Evolutionary conservation across 1,139 yeast species (phyloP).

Genomic region (Saccharomyces uvarum): DNA sequence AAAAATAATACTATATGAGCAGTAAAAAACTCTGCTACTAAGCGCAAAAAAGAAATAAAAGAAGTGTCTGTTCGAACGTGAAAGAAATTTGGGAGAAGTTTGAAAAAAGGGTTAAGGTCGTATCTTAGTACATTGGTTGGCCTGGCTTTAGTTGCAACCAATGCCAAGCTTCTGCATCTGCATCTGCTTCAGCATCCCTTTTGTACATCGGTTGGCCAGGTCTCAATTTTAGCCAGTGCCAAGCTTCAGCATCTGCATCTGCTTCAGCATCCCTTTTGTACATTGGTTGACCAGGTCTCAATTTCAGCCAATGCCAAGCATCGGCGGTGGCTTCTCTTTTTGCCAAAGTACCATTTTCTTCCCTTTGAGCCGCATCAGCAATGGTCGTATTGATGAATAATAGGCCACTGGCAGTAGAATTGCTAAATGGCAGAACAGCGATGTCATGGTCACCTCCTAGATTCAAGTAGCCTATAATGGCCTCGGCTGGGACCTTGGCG

Average conservation of each 20-base stretch:
- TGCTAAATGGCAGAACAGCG: background rate
- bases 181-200: constrained; percentile 15
- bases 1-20: background rate
- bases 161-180: constrained; percentile 19
- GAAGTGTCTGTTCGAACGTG: background rate
- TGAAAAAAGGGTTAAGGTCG: background rate
- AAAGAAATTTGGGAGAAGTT: background rate
- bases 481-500: constrained; percentile 9
- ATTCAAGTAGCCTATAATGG: background rate
- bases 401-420: constrained; percentile 5
- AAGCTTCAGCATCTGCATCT: constrained; percentile 23
- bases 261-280: constrained; percentile 20
- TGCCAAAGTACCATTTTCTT: constrained; percentile 8
- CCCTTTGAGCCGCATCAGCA: constrained; percentile 22
- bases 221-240: constrained; percentile 26
- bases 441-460: background rate
- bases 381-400: constrained; percentile 9
- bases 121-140: constrained; percentile 15
- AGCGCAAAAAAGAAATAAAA: background rate
- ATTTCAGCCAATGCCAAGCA: constrained; percentile 28
- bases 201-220: constrained; percentile 27
- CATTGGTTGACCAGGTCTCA: constrained; percentile 25
- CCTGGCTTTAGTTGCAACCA: constrained; percentile 20
- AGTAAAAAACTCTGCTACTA: background rate
- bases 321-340: constrained; percentile 26